These are phyloP conservation scores for Hibiscus trionum DNA, from an alignment of 345 rosid species.

Conservation along the genomic window DNA sequence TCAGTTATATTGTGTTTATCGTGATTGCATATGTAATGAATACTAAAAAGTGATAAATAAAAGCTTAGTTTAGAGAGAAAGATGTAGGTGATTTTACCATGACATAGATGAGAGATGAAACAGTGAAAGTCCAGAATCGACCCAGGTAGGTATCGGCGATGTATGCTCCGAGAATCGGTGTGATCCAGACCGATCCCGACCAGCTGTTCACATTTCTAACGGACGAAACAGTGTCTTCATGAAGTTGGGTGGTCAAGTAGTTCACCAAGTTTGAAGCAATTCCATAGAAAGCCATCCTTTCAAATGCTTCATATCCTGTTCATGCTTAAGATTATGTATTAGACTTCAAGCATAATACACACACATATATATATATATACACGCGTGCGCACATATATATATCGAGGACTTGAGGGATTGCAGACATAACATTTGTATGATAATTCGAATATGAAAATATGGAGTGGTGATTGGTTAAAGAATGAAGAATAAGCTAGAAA, in stretches of 20 bases:
- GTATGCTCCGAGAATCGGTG: conserved; percentile 84
- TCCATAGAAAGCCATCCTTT: conserved; percentile 93
- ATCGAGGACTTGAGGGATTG: background rate
- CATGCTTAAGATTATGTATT: background rate
- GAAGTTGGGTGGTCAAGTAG: conserved; percentile 72
- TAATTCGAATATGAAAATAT: no score
- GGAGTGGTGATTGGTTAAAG: no score
- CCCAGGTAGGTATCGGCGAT: conserved; percentile 86
- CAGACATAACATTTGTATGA: no score
- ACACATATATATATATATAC: background rate
- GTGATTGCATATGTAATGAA: background rate
- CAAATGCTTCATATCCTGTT: conserved; percentile 85
- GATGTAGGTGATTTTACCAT: conserved; percentile 29
- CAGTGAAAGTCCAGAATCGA: conserved; percentile 92
- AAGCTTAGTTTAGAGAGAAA: background rate
- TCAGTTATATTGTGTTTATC: background rate
- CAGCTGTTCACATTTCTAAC: conserved; percentile 88
- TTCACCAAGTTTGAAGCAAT: conserved; percentile 77
- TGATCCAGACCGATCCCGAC: conserved; percentile 92
- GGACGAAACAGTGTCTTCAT: conserved; percentile 74
- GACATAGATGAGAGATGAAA: conserved; percentile 73
- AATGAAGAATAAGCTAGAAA: no score
- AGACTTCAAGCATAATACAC: background rate
- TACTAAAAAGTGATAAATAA: background rate
- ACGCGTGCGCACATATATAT: no score